Percentiles rank a stretch among this genome's conserved stretches.
These are phyloP conservation scores for Rhynchospora tenuis DNA, from an alignment of 176 grass and related monocot genomes.

Conservation along the genomic window DNA sequence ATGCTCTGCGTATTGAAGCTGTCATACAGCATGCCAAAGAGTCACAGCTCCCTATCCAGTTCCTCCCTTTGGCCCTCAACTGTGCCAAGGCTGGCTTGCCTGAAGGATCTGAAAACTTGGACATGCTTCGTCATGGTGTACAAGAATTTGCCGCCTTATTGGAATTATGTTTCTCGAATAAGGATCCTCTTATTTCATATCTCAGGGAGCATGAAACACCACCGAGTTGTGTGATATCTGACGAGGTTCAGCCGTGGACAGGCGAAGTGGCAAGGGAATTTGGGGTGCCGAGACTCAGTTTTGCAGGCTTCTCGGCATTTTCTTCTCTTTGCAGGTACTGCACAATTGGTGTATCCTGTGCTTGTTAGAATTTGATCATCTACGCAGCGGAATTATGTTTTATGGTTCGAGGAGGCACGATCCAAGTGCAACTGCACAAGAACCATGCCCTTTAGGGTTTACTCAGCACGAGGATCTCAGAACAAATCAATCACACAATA, in stretches of 20 bases:
- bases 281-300: slow-evolving; percentile 5
- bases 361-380: too few species aligned
- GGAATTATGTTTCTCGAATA: neutral
- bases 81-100: neutral
- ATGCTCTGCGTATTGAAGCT: slow-evolving; percentile 15
- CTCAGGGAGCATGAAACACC: neutral
- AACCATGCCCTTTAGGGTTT: too few species aligned
- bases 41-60: neutral
- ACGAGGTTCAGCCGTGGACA: slow-evolving; percentile 7
- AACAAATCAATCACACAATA: too few species aligned
- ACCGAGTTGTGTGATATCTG: slow-evolving; percentile 18
- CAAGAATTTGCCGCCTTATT: neutral
- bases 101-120: slow-evolving; percentile 18
- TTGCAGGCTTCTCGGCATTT: slow-evolving; percentile 6
- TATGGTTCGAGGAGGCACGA: too few species aligned
- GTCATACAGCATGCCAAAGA: slow-evolving; percentile 3
- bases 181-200: slow-evolving; percentile 10
- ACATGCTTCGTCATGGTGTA: neutral
- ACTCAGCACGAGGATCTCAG: too few species aligned
- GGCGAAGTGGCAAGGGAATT: neutral
- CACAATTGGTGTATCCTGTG: neutral
- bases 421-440: too few species aligned
- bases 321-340: neutral
- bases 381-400: too few species aligned
- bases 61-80: slow-evolving; percentile 17